Percentiles rank a stretch among this genome's conserved stretches.
Conservation (phyloP, 1,284 basidiomycete genomes). For the Tilletia horrida region DNA sequence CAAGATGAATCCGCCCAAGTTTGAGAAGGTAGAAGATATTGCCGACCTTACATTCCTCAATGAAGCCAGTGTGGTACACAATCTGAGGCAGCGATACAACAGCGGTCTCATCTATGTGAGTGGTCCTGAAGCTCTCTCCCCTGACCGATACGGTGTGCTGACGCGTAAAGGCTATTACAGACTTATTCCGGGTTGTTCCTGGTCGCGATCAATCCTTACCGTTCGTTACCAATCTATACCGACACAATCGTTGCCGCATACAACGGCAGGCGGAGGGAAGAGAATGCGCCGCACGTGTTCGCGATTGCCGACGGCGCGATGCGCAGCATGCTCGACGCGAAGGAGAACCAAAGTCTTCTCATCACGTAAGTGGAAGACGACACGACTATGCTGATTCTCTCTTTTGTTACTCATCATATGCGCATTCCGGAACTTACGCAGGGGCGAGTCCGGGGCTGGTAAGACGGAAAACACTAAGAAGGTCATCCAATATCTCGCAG, state of each 20-base stretch:
- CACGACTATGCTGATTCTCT: too few species aligned
- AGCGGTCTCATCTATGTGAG: constrained; percentile 91
- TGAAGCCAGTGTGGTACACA: constrained; percentile 97
- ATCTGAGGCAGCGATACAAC: constrained; percentile 84
- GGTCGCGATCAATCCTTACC: constrained; percentile 97
- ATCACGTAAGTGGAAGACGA: constrained; percentile 69
- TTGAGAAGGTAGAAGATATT: constrained; percentile 95
- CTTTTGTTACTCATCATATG: neutral
- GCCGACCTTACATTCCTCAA: constrained; percentile 97
- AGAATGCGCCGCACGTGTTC: constrained; percentile 95
- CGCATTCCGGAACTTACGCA: constrained; percentile 51
- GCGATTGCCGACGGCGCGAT: constrained; percentile 96
- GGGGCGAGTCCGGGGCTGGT: constrained; percentile 96
- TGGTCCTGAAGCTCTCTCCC: constrained; percentile 34
- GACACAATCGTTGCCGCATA: constrained; percentile 89
- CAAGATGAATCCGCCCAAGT: constrained; percentile 83
- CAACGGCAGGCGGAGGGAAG: constrained; percentile 82
- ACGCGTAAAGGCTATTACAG: constrained; percentile 56
- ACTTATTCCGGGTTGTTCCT: constrained; percentile 95
- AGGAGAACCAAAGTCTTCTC: constrained; percentile 95
- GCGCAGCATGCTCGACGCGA: constrained; percentile 95
- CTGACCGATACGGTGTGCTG: too few species aligned
- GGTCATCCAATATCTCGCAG: constrained; percentile 97
- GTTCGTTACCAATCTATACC: constrained; percentile 85
- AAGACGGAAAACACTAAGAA: constrained; percentile 99